Percentiles rank a stretch among this genome's conserved stretches.
phyloP scores from a whole-genome alignment of 169 alveolate genomes.

The Plasmodium berghei region DNA sequence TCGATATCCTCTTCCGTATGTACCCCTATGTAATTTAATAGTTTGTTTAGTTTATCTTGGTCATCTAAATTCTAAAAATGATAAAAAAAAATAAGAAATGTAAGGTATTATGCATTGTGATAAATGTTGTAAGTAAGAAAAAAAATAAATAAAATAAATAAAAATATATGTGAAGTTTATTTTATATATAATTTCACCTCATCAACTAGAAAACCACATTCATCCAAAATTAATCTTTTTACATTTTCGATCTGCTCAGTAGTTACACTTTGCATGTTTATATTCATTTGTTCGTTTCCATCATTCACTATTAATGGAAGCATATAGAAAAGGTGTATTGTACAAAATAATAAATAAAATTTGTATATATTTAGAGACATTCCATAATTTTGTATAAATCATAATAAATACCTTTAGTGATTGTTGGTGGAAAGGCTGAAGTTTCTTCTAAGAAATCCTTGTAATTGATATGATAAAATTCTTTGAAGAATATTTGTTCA shows the following conservation, averaged over 20 bases:
- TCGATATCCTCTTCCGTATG: constrained; percentile 56
- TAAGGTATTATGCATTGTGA: no score
- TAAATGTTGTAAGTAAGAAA: no score
- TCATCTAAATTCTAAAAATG: constrained; percentile 35
- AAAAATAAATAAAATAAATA: background rate
- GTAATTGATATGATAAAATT: constrained; percentile 37
- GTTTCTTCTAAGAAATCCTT: constrained; percentile 54
- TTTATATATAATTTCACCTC: constrained; percentile 12
- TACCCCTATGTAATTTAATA: constrained; percentile 47
- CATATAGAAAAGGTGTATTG: background rate
- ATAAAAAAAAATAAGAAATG: background rate
- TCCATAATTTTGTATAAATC: background rate
- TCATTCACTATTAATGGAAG: constrained; percentile 1
- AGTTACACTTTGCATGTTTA: constrained; percentile 15
- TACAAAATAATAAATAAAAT: background rate
- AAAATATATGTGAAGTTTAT: background rate
- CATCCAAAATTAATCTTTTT: constrained; percentile 46
- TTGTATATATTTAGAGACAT: background rate
- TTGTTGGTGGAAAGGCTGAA: background rate
- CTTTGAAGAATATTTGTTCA: constrained; percentile 64
- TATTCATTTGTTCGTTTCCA: background rate
- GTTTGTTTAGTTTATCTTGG: constrained; percentile 23
- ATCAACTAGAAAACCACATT: constrained; percentile 48
- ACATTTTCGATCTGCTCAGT: constrained; percentile 42
- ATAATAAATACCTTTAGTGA: constrained; percentile 20